Evolutionary conservation across 1,284 basidiomycete species (phyloP), one percentile per base, ranked within the genome.

Genomic region (Leccinum fuscescens): DNA sequence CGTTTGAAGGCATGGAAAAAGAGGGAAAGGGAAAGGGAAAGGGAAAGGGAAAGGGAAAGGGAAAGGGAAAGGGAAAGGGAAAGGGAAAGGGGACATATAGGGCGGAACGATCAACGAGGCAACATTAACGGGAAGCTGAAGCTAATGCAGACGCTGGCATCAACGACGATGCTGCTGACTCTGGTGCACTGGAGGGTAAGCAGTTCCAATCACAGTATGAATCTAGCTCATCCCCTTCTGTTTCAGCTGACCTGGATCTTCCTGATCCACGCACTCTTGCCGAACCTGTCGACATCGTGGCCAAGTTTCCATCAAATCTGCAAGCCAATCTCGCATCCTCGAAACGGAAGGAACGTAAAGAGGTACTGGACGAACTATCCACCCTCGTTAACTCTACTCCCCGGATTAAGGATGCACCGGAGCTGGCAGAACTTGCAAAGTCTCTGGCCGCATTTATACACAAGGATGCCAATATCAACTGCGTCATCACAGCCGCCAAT

Each of bases 311-410:
- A 0, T 76, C 85, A 3, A 88, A 89, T 59, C 80, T 96, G 60
- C 85, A 90, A 62, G 80, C 88, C 6, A 79, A 84, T 59, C 80
- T 99, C 56, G 83, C 86, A 12, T 98, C 96, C 4, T 88, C 92
- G 1, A 99, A 99, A 76, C 99, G 97, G 97, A 98, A 99, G 74
- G 97, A 99, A 66, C 86, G 97, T 31, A 93, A 96, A 69, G 96
- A 98, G 69, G 92, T 86, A 2, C 78, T 98, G 56, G 95, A 98
- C 66, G 92, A 93, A 50, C 81, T 97, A 44, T 80, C 89, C 60
- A 84, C 86, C 14, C 78, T 94, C 17, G 77, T 99, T 39, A 85
- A 85, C 56, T 77, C 84, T 15, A 86, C 90, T 11, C 88, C 90
- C 8, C 86, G 89, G 61, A 90, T 98, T 66, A 86, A 88, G 66